Evolutionary conservation across 2,329 filamentous ascomycete species (phyloP).

Genomic region (Aspergillus sp.): DNA sequence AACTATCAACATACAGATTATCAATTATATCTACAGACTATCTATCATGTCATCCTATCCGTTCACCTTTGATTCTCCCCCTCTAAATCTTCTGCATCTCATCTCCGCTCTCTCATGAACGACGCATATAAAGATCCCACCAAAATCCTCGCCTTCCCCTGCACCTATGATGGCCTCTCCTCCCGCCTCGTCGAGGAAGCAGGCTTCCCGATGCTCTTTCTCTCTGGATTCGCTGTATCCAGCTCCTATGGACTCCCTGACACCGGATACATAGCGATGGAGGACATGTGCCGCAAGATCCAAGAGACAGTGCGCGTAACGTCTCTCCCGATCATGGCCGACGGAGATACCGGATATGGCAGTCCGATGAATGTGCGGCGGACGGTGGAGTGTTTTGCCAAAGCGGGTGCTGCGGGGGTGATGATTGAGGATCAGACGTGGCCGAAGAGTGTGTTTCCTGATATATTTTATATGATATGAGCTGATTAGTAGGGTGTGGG

Average conservation of each 20-base stretch:
- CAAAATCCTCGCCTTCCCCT: slow-evolving; percentile 42
- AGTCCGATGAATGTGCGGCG: slow-evolving; percentile 44
- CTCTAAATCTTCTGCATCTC: slow-evolving; percentile 29
- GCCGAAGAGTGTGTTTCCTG: slow-evolving; percentile 39
- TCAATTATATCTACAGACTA: too few relatives aligned
- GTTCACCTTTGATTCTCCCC: slow-evolving; percentile 23
- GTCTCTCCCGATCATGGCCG: slow-evolving; percentile 39
- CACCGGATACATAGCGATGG: slow-evolving; percentile 47
- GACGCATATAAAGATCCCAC: slow-evolving; percentile 37
- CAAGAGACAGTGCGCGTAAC: slow-evolving; percentile 38
- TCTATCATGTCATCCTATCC: too few relatives aligned
- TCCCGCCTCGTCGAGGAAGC: slow-evolving; percentile 43
- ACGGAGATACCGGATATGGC: slow-evolving; percentile 47
- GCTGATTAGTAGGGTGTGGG: slow-evolving; percentile 29
- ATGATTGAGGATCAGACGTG: slow-evolving; percentile 48
- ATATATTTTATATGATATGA: not conserved
- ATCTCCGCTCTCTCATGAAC: slow-evolving; percentile 34
- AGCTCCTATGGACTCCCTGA: slow-evolving; percentile 41
- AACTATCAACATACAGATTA: too few relatives aligned
- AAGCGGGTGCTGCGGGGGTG: slow-evolving; percentile 33
- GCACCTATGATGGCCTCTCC: slow-evolving; percentile 41
- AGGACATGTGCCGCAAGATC: slow-evolving; percentile 44
- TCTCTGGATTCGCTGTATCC: slow-evolving; percentile 41
- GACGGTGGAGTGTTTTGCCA: slow-evolving; percentile 43
- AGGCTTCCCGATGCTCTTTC: slow-evolving; percentile 43